Evolutionary conservation across 75 land plant species (phyloP).

Genomic region (Ceratopteris richardii): DNA sequence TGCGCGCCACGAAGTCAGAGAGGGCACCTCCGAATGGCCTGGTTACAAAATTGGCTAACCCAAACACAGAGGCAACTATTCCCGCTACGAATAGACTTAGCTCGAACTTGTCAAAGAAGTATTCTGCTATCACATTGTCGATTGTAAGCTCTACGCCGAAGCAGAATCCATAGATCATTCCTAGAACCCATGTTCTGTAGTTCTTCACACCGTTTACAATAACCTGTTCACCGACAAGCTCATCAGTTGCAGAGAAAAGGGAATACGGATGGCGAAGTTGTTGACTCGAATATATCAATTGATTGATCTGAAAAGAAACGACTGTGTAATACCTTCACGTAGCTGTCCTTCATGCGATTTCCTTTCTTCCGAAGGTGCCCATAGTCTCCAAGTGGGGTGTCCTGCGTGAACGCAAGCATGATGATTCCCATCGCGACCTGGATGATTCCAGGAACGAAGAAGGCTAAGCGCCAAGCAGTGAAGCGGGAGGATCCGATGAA

Average conservation of each 20-base stretch:
- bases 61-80: constrained; percentile 57
- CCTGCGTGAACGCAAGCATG: constrained; percentile 45
- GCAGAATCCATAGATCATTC: constrained; percentile 65
- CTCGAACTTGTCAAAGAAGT: constrained; percentile 66
- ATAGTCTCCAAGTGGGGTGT: constrained; percentile 59
- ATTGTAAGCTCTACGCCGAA: constrained; percentile 87
- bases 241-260: too few species aligned
- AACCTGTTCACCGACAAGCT: too few species aligned
- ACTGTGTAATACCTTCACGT: too few species aligned
- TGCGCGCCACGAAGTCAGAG: constrained; percentile 36
- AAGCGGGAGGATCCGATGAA: constrained; percentile 20
- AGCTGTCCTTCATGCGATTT: constrained; percentile 32
- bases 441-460: constrained; percentile 53
- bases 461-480: constrained; percentile 69
- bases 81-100: constrained; percentile 51
- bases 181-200: constrained; percentile 61
- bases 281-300: too few species aligned
- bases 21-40: constrained; percentile 52
- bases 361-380: constrained; percentile 23
- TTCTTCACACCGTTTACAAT: constrained; percentile 43
- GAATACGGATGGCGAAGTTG: too few species aligned
- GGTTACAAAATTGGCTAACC: constrained; percentile 60
- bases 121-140: constrained; percentile 74
- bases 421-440: constrained; percentile 37
- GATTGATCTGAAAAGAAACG: too few species aligned